Evolutionary conservation across 2,329 filamentous ascomycete genomes (phyloP), one percentile per base, ranked within the genome.

Genomic region (Colletotrichum sp.): DNA sequence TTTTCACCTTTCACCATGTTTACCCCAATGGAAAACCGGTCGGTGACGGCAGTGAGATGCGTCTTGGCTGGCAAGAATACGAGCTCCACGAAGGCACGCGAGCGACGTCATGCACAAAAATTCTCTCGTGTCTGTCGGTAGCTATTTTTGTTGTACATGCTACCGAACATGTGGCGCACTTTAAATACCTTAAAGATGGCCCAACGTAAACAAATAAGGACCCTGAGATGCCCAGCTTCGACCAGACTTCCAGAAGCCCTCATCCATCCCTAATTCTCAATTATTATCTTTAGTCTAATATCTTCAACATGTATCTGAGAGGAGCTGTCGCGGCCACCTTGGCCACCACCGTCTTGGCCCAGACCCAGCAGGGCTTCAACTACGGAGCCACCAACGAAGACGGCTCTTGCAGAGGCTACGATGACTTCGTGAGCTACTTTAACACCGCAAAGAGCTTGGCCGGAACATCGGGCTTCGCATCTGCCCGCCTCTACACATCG

Each of bases 371-470:
- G 59, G 76, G 76, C 16, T 77, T 77, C 55, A 77, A 77, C 74
- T 77, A 76, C 36, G 76, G 76, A 49, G 73, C 76, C 36, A 77
- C 73, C 3, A 78, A 77, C 39, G 74, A 76, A 16, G 70, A 78
- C 49, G 65, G 67, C 30, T 69, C 65, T 10, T 72, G 73, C 60
- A 78, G 74, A 39, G 69, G 59, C 12, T 73, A 78, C 49, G 66
- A 76, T 16, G 76, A 78, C 69, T 78, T 78, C 28, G 21, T 44
- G 13, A 18, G 65, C 63, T 72, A 77, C 36, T 78, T 78, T 36
- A 65, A 77, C 49, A 77, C 70, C 7, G 76, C 76, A 3, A 72
- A 77, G 62, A 52, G 15, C 32, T 16, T 78, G 5, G 52, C 69
- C 5, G 69, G 70, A 9, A 52, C 76, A 2, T 36, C 70, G 1